These are phyloP conservation scores for Psilocybe cubensis DNA, from an alignment of 768 basidiomycete species.

Conservation along the genomic window DNA sequence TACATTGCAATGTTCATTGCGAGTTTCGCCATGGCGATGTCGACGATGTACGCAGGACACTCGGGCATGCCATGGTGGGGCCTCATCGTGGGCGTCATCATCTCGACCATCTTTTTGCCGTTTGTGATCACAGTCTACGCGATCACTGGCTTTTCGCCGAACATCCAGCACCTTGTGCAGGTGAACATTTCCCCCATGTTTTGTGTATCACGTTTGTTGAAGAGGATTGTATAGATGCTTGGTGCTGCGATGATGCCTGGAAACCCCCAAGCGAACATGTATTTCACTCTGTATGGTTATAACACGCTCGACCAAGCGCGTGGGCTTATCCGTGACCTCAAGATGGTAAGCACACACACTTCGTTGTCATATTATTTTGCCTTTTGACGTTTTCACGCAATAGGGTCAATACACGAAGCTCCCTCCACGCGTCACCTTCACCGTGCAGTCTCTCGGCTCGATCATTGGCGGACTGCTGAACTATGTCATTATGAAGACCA, in stretches of 20 bases:
- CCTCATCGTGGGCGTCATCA: slow-evolving; percentile 51
- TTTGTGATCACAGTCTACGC: slow-evolving; percentile 59
- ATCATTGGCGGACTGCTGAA: slow-evolving; percentile 48
- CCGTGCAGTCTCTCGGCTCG: slow-evolving; percentile 60
- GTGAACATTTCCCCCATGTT: slow-evolving; percentile 15
- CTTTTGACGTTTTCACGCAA: not conserved
- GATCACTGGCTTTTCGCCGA: slow-evolving; percentile 46
- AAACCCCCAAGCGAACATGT: slow-evolving; percentile 56
- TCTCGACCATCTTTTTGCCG: slow-evolving; percentile 51
- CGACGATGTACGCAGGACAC: slow-evolving; percentile 53
- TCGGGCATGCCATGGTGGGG: slow-evolving; percentile 67
- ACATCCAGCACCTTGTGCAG: slow-evolving; percentile 39
- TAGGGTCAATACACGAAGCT: slow-evolving; percentile 56
- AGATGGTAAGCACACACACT: slow-evolving; percentile 39
- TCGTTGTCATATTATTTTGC: not conserved
- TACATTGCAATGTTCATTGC: slow-evolving; percentile 45
- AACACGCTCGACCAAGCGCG: slow-evolving; percentile 52
- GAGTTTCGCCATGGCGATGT: slow-evolving; percentile 55
- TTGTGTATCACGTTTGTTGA: too few relatives aligned
- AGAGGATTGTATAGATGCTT: too few relatives aligned
- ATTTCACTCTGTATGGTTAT: slow-evolving; percentile 45
- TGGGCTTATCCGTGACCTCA: slow-evolving; percentile 59
- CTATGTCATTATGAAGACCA: slow-evolving; percentile 60
- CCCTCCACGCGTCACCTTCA: slow-evolving; percentile 66
- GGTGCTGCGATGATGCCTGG: slow-evolving; percentile 52